These are phyloP conservation scores for Vittaforma corneae DNA, from an alignment of 371 early-diverging fungal genomes.

Conservation along the genomic window DNA sequence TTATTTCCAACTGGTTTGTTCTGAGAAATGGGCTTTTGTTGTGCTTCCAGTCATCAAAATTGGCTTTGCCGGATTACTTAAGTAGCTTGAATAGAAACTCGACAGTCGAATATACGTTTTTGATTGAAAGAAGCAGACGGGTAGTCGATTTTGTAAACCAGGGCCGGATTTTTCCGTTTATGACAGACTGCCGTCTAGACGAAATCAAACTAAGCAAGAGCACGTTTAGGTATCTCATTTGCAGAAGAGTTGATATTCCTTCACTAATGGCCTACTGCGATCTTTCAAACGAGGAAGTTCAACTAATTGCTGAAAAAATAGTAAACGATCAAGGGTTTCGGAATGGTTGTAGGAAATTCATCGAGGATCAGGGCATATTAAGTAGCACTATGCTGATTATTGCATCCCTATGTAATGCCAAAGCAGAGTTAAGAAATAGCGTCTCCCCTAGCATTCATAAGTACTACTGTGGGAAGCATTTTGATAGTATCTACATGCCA, in stretches of 20 bases:
- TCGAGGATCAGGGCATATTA: not conserved
- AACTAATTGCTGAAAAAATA: no score
- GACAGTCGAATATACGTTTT: no score
- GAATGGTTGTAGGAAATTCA: not conserved
- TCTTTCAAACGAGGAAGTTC: no score
- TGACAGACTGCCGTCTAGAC: not conserved
- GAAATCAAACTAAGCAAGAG: not conserved
- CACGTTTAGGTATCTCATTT: not conserved
- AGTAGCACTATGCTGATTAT: not conserved
- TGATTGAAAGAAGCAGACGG: no score
- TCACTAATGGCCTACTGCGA: conserved; percentile 2
- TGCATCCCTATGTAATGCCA: not conserved
- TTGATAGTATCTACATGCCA: not conserved
- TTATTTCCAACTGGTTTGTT: no score
- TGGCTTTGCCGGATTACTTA: no score
- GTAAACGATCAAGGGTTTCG: not conserved
- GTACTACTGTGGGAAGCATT: not conserved
- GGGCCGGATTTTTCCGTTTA: not conserved
- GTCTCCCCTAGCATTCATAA: not conserved
- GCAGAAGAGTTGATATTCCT: not conserved
- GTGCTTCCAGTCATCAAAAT: no score
- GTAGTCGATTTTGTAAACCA: no score
- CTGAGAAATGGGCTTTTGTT: no score
- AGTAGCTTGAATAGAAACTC: no score
- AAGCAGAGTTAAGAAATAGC: not conserved